Percentiles rank a stretch among this genome's conserved stretches.
Conservation (phyloP, 768 basidiomycete species). For the Boletales sp. region DNA sequence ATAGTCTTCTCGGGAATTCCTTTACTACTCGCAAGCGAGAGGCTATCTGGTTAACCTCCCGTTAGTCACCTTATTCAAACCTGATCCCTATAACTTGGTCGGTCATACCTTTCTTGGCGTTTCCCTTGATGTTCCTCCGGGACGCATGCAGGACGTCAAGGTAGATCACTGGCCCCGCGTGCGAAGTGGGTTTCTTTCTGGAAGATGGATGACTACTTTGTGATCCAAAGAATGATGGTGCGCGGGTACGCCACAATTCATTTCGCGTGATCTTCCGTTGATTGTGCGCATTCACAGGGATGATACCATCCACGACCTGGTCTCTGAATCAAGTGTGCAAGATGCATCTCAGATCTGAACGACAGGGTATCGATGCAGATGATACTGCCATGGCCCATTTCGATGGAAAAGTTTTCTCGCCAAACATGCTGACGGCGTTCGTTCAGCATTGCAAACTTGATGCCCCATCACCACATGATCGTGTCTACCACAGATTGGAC, state of each 20-base stretch:
- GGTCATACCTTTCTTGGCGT: conserved; percentile 94
- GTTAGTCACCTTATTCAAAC: conserved; percentile 69
- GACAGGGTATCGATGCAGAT: conserved; percentile 95
- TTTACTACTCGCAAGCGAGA: background rate
- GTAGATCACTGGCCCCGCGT: conserved; percentile 89
- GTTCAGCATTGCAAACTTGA: conserved; percentile 94
- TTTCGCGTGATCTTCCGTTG: background rate
- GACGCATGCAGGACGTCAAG: conserved; percentile 88
- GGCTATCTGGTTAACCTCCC: background rate
- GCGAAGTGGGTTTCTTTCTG: conserved; percentile 78
- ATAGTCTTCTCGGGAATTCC: conserved; percentile 67
- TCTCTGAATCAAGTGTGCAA: conserved; percentile 95
- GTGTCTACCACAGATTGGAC: conserved; percentile 84
- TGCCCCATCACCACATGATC: conserved; percentile 92
- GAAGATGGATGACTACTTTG: conserved; percentile 82
- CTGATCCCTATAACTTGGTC: conserved; percentile 92
- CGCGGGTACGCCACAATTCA: conserved; percentile 56
- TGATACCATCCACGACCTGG: conserved; percentile 98
- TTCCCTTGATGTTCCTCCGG: conserved; percentile 86
- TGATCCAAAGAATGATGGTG: conserved; percentile 91
- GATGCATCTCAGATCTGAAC: conserved; percentile 78
- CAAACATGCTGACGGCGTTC: conserved; percentile 80
- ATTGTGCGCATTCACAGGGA: conserved; percentile 52
- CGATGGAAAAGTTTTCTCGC: conserved; percentile 73
- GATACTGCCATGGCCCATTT: conserved; percentile 91